Evolutionary conservation across 2,329 filamentous ascomycete genomes (phyloP), one percentile per base, ranked within the genome.

Genomic region (Sarocladiaceae sp.): DNA sequence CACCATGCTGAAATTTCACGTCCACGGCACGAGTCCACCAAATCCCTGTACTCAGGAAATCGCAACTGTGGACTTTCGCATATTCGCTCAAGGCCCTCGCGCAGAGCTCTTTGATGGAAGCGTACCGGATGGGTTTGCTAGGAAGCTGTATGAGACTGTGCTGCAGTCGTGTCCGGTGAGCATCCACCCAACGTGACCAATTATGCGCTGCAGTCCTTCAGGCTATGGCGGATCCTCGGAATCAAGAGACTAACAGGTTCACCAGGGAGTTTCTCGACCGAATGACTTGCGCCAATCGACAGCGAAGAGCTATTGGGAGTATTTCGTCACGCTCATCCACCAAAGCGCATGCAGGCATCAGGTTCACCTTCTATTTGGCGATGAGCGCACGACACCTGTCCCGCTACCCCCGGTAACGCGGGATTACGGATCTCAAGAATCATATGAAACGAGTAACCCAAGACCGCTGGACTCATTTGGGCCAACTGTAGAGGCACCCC

Each of bases 1-100:
- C 21, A 51, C 50, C 1, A 52, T 52, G 0, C 52, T 64, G 24
- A 56, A 53, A 47, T 56, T 62, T 13, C 56, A 58, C 15, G 56
- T 52, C 11, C 58, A 60, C 42, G 59, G 57, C 5, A 48, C 53
- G 5, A 21, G 21, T 20, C 45, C 50, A 7, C 27, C 43, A 6
- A 43, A 62, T 32, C 55, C 59, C 0, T 37, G 41, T 0, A 60
- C 55, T 0, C 67, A 72, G 45, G 53, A 55, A 6, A 49, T 57
- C 3, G 64, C 63, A 44, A 70, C 67, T 0, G 66, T 64, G 2
- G 64, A 65, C 42, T 55, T 70, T 9, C 60, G 68, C 1, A 55
- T 70, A 11, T 69, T 70, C 26, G 57, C 63, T 2, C 61, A 66
- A 47, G 59, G 37, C 3, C 37, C 37, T 4, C 37, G 37, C 3